phyloP scores from a whole-genome alignment of 306 rosid genomes.

The Corylus avellana region DNA sequence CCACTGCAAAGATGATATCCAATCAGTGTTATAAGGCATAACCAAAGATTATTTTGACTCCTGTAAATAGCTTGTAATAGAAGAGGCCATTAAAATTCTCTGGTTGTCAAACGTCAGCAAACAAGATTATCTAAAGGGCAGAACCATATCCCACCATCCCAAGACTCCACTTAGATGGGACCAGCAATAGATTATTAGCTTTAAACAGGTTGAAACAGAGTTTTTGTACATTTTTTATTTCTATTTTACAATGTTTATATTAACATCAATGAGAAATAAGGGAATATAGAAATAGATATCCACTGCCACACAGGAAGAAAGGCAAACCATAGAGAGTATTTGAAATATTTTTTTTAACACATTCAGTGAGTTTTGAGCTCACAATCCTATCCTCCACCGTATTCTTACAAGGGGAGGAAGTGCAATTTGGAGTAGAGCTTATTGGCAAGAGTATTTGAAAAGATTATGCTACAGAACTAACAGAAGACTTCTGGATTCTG shows the following conservation, averaged over 20 bases:
- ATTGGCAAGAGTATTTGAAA: not conserved
- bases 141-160: not conserved
- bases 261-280: not conserved
- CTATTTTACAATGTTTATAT: not conserved
- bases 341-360: not conserved
- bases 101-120: not conserved
- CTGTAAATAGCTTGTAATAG: slow-evolving; percentile 12
- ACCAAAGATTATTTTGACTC: slow-evolving; percentile 4
- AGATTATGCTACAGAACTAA: not conserved
- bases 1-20: slow-evolving; percentile 56
- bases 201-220: not conserved
- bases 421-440: not conserved
- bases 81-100: not conserved
- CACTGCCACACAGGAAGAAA: not conserved
- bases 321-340: not conserved
- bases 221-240: not conserved
- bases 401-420: not conserved
- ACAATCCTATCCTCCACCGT: not conserved
- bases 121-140: not conserved
- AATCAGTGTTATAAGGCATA: slow-evolving; percentile 16
- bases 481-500: not conserved
- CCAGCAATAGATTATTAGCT: not conserved
- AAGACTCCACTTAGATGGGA: not conserved
- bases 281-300: not conserved
- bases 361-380: not conserved